Conservation (phyloP, 208 protist species). For the Acanthamoeba sp. region DNA sequence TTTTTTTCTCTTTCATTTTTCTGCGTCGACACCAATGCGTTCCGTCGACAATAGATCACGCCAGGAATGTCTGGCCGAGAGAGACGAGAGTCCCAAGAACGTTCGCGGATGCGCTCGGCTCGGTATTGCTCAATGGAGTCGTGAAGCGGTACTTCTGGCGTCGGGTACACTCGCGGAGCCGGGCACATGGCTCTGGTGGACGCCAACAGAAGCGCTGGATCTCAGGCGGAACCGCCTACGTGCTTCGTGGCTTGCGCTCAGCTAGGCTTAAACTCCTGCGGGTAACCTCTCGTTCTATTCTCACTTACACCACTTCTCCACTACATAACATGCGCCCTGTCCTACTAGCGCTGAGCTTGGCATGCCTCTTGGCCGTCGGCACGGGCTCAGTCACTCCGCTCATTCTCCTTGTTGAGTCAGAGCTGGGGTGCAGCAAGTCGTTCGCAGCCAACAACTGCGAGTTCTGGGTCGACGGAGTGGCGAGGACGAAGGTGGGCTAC, state of each 20-base stretch:
- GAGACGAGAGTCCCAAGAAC: too few relatives aligned
- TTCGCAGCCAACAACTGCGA: slow-evolving; percentile 29
- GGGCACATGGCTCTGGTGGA: background rate
- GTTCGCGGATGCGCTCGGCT: too few relatives aligned
- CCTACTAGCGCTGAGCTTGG: too few relatives aligned
- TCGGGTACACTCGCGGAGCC: background rate
- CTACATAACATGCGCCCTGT: background rate
- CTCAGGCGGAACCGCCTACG: background rate
- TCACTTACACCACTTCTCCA: background rate
- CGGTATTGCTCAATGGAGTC: too few relatives aligned
- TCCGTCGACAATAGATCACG: too few relatives aligned
- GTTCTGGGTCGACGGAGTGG: slow-evolving; percentile 10
- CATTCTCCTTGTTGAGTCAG: background rate
- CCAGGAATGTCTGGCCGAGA: too few relatives aligned
- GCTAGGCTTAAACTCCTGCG: too few relatives aligned
- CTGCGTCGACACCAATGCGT: too few relatives aligned
- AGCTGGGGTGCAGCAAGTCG: background rate
- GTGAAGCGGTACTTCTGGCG: too few relatives aligned
- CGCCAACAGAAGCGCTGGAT: background rate
- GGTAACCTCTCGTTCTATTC: background rate
- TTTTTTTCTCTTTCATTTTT: too few relatives aligned
- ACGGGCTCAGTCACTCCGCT: background rate
- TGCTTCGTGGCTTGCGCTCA: too few relatives aligned
- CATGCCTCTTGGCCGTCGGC: background rate
- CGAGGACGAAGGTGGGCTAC: background rate